Base-by-base conservation (phyloP, 2,329 filamentous ascomycete species). In the Atkinsonella texensis region DNA sequence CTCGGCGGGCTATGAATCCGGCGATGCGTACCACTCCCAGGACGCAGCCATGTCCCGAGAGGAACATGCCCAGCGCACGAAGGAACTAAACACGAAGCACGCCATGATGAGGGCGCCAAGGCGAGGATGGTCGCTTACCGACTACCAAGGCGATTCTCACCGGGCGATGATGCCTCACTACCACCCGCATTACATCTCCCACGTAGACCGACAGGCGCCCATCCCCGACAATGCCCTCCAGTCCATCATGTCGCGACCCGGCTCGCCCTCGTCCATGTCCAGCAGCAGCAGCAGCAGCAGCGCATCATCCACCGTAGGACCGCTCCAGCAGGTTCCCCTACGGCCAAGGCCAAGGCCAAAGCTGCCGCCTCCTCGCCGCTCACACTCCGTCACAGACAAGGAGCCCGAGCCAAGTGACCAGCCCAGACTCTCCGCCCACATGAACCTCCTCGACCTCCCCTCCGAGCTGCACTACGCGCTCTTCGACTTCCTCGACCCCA, bases 401-500 rank as follows among this genome's bases (percentile, higher is more conserved):
- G 77, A 80, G 62, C 78, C 78, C 51, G 77, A 80, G 60, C 75
- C 76, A 1, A 45, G 59, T 15, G 69, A 72, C 52, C 74, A 71
- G 48, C 74, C 77, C 48, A 68, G 64, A 48, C 74, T 74, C 1
- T 72, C 75, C 6, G 59, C 66, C 47, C 66, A 66, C 50, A 66
- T 77, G 46, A 70, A 69, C 15, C 66, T 83, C 8, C 60, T 70
- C 39, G 73, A 78, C 49, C 70, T 84, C 2, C 80, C 80, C 13
- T 64, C 73, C 0, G 80, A 84, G 64, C 68, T 84, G 11, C 79
- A 82, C 63, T 80, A 75, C 55, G 68, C 72, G 54, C 71, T 84
- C 55, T 80, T 82, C 59, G 78, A 81, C 62, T 75, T 77, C 56
- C 74, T 84, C 53, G 80, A 84, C 65, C 77, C 77, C 47, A 81